phyloP scores from a whole-genome alignment of 2,329 filamentous ascomycete genomes.

The Capronia epimyces region DNA sequence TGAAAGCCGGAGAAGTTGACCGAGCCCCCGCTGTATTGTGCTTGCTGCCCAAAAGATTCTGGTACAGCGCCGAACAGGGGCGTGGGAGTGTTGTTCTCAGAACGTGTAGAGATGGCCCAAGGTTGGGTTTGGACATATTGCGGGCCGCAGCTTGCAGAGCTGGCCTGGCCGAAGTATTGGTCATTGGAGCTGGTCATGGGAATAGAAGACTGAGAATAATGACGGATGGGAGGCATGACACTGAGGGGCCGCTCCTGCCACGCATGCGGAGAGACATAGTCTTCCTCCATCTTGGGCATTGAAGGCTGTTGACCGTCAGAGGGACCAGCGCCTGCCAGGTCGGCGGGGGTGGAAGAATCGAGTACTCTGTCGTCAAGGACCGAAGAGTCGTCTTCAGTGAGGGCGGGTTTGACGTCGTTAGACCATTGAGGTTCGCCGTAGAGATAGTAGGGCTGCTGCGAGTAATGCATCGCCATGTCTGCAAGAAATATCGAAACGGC shows the following conservation, averaged over 20 bases:
- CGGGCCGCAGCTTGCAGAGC: constrained; percentile 41
- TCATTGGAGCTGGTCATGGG: constrained; percentile 47
- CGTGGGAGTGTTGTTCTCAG: constrained; percentile 69
- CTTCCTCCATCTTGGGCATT: constrained; percentile 46
- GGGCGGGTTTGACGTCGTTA: constrained; percentile 39
- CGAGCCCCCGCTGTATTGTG: constrained; percentile 34
- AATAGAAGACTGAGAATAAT: constrained; percentile 41
- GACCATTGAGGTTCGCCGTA: constrained; percentile 42
- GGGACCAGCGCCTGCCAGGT: constrained; percentile 40
- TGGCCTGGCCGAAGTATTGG: constrained; percentile 61
- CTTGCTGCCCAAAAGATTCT: constrained; percentile 47
- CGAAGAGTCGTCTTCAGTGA: constrained; percentile 48
- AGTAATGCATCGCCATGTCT: constrained; percentile 37
- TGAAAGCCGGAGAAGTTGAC: constrained; percentile 39
- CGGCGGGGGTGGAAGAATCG: constrained; percentile 46
- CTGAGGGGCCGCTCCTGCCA: constrained; percentile 46
- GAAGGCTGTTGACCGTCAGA: constrained; percentile 41
- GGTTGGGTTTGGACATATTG: constrained; percentile 45
- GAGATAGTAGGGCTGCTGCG: constrained; percentile 38
- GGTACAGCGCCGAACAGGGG: constrained; percentile 62
- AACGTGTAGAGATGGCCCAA: constrained; percentile 62
- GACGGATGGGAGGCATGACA: constrained; percentile 40
- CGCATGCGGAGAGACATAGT: constrained; percentile 49
- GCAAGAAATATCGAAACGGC: constrained; percentile 8
- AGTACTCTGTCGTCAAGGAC: constrained; percentile 48